Conservation (phyloP, 768 basidiomycete genomes). For the Cystoderma amianthinum region DNA sequence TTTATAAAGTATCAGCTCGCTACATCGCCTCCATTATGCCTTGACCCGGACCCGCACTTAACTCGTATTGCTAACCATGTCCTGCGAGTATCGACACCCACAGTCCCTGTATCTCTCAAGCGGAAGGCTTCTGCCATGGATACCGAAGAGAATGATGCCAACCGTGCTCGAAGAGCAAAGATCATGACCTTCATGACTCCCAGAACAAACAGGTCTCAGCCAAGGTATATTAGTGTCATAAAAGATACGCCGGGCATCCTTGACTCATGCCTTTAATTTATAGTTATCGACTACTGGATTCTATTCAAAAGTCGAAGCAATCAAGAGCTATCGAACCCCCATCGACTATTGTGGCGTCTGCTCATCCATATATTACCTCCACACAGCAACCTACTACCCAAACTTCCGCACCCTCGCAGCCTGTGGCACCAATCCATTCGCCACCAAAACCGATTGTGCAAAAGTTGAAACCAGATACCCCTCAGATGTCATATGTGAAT, state of each 20-base stretch:
- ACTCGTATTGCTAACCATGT: constrained; percentile 72
- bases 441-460: constrained; percentile 11
- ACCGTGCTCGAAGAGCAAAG: constrained; percentile 65
- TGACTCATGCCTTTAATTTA: constrained; percentile 1
- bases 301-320: constrained; percentile 23
- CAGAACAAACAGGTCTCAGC: constrained; percentile 37
- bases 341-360: constrained; percentile 15
- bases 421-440: constrained; percentile 6
- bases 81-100: constrained; percentile 63
- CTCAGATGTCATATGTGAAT: constrained; percentile 18
- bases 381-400: constrained; percentile 8
- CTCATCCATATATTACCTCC: constrained; percentile 19
- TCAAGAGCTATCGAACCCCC: constrained; percentile 16
- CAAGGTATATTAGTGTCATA: constrained; percentile 33
- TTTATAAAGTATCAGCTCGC: constrained; percentile 42
- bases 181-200: constrained; percentile 79
- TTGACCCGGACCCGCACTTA: constrained; percentile 74
- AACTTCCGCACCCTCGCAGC: constrained; percentile 18
- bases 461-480: constrained; percentile 15
- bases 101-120: constrained; percentile 68
- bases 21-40: constrained; percentile 68
- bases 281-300: constrained; percentile 57
- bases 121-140: constrained; percentile 67
- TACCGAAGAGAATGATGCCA: constrained; percentile 70
- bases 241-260: neutral